These are phyloP conservation scores for Myriosclerotinia duriaeana DNA, from an alignment of 2,329 filamentous ascomycete species.

Conservation along the genomic window DNA sequence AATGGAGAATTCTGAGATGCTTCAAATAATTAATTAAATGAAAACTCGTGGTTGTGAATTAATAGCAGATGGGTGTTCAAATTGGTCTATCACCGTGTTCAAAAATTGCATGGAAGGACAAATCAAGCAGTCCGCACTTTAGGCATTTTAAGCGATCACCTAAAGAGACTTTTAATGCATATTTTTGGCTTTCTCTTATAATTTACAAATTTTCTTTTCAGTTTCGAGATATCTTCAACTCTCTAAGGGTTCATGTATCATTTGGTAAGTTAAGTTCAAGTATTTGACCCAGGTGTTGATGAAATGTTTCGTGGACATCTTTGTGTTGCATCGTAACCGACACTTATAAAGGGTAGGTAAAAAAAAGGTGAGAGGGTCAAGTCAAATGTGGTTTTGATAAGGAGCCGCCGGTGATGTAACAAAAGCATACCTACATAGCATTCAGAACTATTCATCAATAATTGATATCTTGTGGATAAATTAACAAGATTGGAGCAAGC, in stretches of 20 bases:
- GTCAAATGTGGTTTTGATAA: too few species aligned
- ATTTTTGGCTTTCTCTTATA: not conserved
- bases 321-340: conserved; percentile 23
- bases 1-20: conserved; percentile 42
- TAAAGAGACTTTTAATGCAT: conserved; percentile 9
- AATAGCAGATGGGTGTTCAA: conserved; percentile 31
- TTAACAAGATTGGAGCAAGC: not conserved
- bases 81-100: conserved; percentile 26
- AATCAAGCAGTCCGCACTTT: conserved; percentile 3
- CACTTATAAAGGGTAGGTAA: not conserved
- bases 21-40: conserved; percentile 31
- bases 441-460: too few species aligned
- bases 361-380: conserved; percentile 12
- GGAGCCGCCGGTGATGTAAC: too few species aligned
- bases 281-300: conserved; percentile 3
- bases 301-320: conserved; percentile 11
- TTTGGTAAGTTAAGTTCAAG: conserved; percentile 3
- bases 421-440: too few species aligned
- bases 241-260: not conserved
- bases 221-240: conserved; percentile 13
- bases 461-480: not conserved
- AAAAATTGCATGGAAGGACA: conserved; percentile 22
- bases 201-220: conserved; percentile 6
- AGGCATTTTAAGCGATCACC: conserved; percentile 16
- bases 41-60: conserved; percentile 31